Evolutionary conservation across 495 filamentous ascomycete species (phyloP), one percentile per base, ranked within the genome.

Genomic region (Neurospora africana): DNA sequence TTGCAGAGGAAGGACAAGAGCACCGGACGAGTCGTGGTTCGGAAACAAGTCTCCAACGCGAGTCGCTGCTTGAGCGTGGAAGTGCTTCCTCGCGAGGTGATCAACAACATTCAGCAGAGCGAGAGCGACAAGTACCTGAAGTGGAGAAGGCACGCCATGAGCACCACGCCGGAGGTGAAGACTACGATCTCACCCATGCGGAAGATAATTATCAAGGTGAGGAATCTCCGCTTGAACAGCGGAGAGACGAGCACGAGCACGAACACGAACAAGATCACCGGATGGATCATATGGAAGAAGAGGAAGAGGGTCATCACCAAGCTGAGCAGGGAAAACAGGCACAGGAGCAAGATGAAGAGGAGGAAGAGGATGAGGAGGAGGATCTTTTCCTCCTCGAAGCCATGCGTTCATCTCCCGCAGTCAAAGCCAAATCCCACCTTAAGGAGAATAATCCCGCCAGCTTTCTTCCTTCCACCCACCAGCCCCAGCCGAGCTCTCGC

Each of bases 361-460:
- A 47, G 5, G 81, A 79, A 3, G 80, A 82, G 5, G 81, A 79
- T 1, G 80, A 82, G 3, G 81, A 84, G 19, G 78, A 80, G 9
- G 85, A 87, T 75, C 74, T 85, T 4, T 86, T 81, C 80, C 81
- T 80, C n/a, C 68, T 84, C 47, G 84, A 84, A 69, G 84, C 83
- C 53, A 78, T 79, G 69, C 80, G 83, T 19, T 65, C 53, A 5
- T 65, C 53, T 33, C 53, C 53, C 27, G 27, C 70, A 71, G 35
- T 38, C 40, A 41, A 58, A 2, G 15, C 21, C 23, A 27, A 47
- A n/a, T 11, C 30, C 13, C n/a, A 21, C 7, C 3, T 4, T 40
- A 53, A 67, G 68, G 33, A 65, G 53, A 65, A 65, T 17, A 15
- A 65, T 65, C 53, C 53, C 33, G 15, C 3, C 27, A 0, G 27